Evolutionary conservation across 345 rosid genomes (phyloP).

Genomic region (Corymbia maculata): DNA sequence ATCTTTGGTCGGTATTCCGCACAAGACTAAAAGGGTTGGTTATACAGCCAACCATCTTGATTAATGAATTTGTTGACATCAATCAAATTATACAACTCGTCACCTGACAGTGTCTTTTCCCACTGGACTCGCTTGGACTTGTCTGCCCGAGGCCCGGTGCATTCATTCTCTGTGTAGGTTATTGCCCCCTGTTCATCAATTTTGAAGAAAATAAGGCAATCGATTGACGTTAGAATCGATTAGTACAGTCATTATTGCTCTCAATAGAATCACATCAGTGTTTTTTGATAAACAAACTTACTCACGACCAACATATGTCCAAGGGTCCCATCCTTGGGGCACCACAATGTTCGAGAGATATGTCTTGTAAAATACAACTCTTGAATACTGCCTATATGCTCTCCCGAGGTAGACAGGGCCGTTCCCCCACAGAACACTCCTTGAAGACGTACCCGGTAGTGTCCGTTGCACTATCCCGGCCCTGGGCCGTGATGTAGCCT

Average conservation of each 20-base stretch:
- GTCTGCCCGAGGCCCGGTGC: constrained; percentile 28
- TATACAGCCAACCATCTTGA: constrained; percentile 26
- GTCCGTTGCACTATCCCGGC: neutral
- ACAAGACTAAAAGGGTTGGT: constrained; percentile 6
- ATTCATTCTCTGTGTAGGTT: constrained; percentile 26
- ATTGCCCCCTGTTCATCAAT: constrained; percentile 5
- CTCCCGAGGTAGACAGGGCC: constrained; percentile 27
- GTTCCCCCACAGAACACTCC: constrained; percentile 4
- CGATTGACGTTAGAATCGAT: neutral
- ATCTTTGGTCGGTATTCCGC: neutral
- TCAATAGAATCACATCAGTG: neutral
- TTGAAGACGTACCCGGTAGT: constrained; percentile 22
- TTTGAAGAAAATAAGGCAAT: neutral
- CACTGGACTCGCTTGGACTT: constrained; percentile 29
- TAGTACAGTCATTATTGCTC: neutral
- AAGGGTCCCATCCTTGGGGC: constrained; percentile 37
- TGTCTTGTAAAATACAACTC: constrained; percentile 21
- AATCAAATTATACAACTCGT: neutral
- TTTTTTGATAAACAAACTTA: constrained; percentile 1
- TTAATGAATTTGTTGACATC: constrained; percentile 12
- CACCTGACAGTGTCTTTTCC: constrained; percentile 8
- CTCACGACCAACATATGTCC: constrained; percentile 20
- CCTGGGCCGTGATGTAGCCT: constrained; percentile 38
- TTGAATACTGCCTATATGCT: constrained; percentile 21
- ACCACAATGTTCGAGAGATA: neutral